Evolutionary conservation across 768 basidiomycete species (phyloP).

Genomic region (Auriscalpium microsporum): DNA sequence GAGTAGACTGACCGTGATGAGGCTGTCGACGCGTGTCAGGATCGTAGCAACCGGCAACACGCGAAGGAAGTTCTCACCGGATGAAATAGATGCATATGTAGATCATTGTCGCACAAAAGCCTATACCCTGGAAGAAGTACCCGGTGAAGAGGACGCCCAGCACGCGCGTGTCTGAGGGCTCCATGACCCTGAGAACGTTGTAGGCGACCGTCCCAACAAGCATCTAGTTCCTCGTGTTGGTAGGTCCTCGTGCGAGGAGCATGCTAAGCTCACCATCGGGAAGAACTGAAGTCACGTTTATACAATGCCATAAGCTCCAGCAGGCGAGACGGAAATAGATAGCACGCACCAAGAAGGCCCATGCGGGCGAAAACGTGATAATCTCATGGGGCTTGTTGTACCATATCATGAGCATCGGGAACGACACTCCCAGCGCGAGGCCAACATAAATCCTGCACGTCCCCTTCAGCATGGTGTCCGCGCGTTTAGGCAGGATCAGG

Average conservation of each 20-base stretch:
- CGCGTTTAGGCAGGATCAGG: background rate
- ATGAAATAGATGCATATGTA: constrained; percentile 43
- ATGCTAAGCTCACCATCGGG: constrained; percentile 17
- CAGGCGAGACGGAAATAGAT: background rate
- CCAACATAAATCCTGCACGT: constrained; percentile 34
- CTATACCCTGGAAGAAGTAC: constrained; percentile 42
- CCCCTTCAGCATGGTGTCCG: background rate
- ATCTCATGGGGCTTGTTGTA: constrained; percentile 40
- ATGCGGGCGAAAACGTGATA: constrained; percentile 29
- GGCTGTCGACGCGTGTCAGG: constrained; percentile 16
- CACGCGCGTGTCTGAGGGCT: constrained; percentile 26
- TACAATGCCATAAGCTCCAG: background rate
- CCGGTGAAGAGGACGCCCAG: constrained; percentile 34
- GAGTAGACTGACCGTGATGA: constrained; percentile 28
- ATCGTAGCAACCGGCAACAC: background rate
- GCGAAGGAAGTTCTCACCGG: constrained; percentile 20
- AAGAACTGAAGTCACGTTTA: constrained; percentile 22
- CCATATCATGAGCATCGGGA: constrained; percentile 44
- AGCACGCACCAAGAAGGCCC: constrained; percentile 29
- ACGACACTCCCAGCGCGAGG: constrained; percentile 29
- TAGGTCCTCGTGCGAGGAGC: background rate
- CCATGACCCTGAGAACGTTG: constrained; percentile 33
- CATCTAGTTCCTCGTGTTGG: constrained; percentile 26
- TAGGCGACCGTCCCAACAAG: constrained; percentile 39
- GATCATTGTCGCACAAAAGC: constrained; percentile 43